phyloP scores from a whole-genome alignment of 2,329 filamentous ascomycete species.

The Cordyceps tenuipes region DNA sequence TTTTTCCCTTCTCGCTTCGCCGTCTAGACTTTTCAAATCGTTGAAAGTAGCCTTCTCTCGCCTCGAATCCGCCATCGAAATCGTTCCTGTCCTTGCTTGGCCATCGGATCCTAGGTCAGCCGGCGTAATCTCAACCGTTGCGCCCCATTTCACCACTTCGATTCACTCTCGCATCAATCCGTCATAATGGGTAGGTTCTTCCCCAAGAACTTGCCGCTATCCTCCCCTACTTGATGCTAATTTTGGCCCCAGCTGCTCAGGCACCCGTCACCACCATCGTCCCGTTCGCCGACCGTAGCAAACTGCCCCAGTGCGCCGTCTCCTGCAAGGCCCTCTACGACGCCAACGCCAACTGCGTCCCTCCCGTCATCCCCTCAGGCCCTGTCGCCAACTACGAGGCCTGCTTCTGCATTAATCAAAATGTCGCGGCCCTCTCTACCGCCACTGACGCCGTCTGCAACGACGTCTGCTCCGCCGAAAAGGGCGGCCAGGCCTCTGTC shows the following conservation, averaged over 20 bases:
- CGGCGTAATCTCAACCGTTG: neutral
- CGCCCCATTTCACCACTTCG: neutral
- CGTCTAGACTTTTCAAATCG: neutral
- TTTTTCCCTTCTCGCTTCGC: neutral
- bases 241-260: neutral
- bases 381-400: constrained; percentile 47
- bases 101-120: too few species aligned
- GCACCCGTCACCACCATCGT: constrained; percentile 40
- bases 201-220: too few species aligned
- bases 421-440: constrained; percentile 49
- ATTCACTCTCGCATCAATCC: neutral
- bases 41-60: neutral
- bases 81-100: neutral
- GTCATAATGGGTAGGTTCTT: constrained; percentile 4
- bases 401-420: constrained; percentile 65
- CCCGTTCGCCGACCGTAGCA: constrained; percentile 36
- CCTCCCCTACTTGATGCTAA: neutral
- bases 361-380: constrained; percentile 41
- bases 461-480: constrained; percentile 39
- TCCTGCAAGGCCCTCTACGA: constrained; percentile 54
- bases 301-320: constrained; percentile 54
- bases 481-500: constrained; percentile 43
- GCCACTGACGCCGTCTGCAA: constrained; percentile 55
- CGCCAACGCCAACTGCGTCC: constrained; percentile 64
- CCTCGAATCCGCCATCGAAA: neutral